phyloP scores from a whole-genome alignment of 768 basidiomycete genomes.

The Boletus rubropictus region DNA sequence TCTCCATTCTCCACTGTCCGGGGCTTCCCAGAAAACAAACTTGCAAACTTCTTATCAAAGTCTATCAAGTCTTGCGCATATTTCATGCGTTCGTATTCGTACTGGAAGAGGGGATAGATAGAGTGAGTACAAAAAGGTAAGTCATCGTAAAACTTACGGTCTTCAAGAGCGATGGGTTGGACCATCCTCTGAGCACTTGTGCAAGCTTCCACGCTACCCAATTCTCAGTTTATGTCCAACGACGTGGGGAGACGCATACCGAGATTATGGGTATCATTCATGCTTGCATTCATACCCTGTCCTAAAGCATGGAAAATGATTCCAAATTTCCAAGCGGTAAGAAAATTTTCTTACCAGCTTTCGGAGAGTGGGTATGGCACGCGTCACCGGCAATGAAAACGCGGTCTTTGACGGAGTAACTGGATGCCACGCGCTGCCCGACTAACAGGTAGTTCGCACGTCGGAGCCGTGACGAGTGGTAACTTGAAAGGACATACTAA shows the following conservation, averaged over 20 bases:
- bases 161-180: conserved; percentile 33
- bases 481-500: conserved; percentile 38
- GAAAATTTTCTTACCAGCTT: conserved; percentile 41
- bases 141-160: conserved; percentile 29
- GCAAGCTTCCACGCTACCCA: conserved; percentile 42
- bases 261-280: conserved; percentile 71
- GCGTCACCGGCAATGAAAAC: conserved; percentile 77
- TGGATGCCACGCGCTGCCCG: conserved; percentile 68
- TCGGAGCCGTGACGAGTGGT: background rate
- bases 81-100: conserved; percentile 60
- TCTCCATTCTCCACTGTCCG: conserved; percentile 37
- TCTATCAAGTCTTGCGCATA: conserved; percentile 69
- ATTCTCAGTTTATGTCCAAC: conserved; percentile 44
- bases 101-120: conserved; percentile 35
- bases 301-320: conserved; percentile 32
- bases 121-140: background rate
- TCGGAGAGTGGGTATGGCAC: conserved; percentile 64
- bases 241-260: conserved; percentile 28
- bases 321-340: background rate
- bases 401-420: conserved; percentile 53
- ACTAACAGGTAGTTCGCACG: conserved; percentile 34
- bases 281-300: conserved; percentile 75
- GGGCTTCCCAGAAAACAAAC: conserved; percentile 65
- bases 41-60: conserved; percentile 62
- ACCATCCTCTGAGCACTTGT: conserved; percentile 40